Base-by-base conservation (phyloP, 2,329 filamentous ascomycete species). In the Aspergillus jensenii region DNA sequence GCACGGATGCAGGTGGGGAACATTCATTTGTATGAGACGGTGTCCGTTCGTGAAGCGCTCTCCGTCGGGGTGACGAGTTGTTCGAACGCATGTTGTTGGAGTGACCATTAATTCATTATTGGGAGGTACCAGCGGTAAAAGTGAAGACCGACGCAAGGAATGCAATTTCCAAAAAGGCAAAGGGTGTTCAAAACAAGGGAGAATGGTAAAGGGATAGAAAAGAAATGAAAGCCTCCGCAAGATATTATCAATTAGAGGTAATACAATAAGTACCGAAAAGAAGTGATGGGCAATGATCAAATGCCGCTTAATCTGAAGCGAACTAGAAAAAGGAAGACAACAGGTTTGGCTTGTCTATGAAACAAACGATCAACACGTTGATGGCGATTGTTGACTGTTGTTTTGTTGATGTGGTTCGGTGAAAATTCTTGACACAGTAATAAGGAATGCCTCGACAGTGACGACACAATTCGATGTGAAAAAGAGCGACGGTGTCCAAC, bases 41-140 rank as follows among this genome's bases (percentile, higher is more conserved):
- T 23, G 69, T 77, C 61, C 78, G 75, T 68, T 81, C 78, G 68
- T 79, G 76, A 52, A 81, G 74, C 56, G 75, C 74, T 64, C 71
- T 73, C 62, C 78, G 71, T 65, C 64, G 70, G 35, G 76, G 72
- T 49, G 76, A 62, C 59, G 63, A 63, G 56, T 64, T 61, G 56
- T 64, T 61, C 43, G 70, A 72, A 63, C 73, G 68, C 71, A 76
- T 76, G 56, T 56, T 62, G 71, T 67, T 46, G 58, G 59, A 61
- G 41, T 48, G 53, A 47, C 45, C 44, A 70, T 69, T 68, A 71
- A 63, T 66, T 63, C 71, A 72, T 75, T 65, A 65, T 67, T 60
- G 59, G 46, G 56, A 54, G 49, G 59, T 59, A 59, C 56, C 55
- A 52, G 52, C 52, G 40, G 55, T 45, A 51, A 44, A 41, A 54